Evolutionary conservation across 768 basidiomycete genomes (phyloP).

Genomic region (Leccinum incarnatum): DNA sequence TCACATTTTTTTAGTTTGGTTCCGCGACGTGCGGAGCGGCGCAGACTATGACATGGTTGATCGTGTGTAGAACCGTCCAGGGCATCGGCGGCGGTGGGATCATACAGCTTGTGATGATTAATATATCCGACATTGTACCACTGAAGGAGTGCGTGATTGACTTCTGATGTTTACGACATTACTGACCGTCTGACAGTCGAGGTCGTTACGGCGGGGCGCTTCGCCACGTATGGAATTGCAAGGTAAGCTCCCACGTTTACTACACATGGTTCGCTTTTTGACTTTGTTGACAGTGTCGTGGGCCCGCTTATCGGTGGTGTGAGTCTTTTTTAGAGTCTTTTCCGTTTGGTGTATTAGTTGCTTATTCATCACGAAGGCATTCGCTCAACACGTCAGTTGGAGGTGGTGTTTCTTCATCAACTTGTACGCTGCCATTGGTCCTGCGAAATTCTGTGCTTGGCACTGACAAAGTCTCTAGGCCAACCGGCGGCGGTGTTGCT

Average conservation of each 20-base stretch:
- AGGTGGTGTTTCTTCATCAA: conserved; percentile 86
- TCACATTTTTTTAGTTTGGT: conserved; percentile 48
- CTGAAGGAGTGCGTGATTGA: conserved; percentile 58
- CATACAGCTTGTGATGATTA: conserved; percentile 73
- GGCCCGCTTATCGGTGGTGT: conserved; percentile 84
- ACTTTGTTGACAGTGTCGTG: conserved; percentile 44
- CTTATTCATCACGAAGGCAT: conserved; percentile 35
- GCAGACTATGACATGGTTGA: conserved; percentile 74
- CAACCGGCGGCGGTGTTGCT: conserved; percentile 70
- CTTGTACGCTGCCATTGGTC: conserved; percentile 42
- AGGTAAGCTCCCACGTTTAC: conserved; percentile 30
- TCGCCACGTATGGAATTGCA: conserved; percentile 68
- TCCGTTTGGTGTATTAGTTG: not conserved
- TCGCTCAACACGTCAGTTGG: conserved; percentile 79
- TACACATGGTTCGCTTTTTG: not conserved
- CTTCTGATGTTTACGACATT: not conserved
- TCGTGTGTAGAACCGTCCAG: conserved; percentile 74
- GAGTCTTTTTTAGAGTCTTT: conserved; percentile 28
- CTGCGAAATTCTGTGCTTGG: not conserved
- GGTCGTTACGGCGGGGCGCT: conserved; percentile 75
- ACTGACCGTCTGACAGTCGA: conserved; percentile 46
- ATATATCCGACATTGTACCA: conserved; percentile 80
- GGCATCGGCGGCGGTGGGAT: conserved; percentile 84
- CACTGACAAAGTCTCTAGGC: conserved; percentile 40
- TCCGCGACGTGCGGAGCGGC: conserved; percentile 82